Evolutionary conservation across 306 rosid species (phyloP).

Genomic region (Elaeagnus macrophylla): DNA sequence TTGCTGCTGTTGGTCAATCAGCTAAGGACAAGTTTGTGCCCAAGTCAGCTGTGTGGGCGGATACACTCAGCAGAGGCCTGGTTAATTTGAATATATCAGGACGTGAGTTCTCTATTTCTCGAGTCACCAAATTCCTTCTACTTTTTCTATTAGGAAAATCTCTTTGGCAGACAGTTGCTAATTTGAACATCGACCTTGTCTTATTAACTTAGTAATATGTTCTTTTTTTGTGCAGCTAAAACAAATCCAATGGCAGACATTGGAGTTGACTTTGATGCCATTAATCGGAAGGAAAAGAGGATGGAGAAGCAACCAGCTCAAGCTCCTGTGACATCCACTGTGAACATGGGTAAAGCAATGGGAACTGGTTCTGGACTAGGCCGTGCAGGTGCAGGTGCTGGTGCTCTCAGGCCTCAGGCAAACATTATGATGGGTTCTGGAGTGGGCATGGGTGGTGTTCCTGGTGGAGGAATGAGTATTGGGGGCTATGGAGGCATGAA

Average conservation of each 20-base stretch:
- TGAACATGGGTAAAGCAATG: constrained; percentile 97
- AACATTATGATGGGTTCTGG: constrained; percentile 61
- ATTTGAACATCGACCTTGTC: not conserved
- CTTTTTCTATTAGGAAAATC: not conserved
- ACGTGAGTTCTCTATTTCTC: constrained; percentile 41
- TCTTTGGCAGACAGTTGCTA: too few relatives aligned
- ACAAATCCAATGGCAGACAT: constrained; percentile 76
- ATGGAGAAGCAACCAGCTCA: constrained; percentile 71
- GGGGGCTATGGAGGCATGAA: constrained; percentile 29
- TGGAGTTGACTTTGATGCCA: constrained; percentile 88
- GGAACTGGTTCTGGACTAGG: constrained; percentile 97
- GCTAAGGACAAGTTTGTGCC: constrained; percentile 81
- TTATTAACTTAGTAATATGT: not conserved
- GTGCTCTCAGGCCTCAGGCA: constrained; percentile 48
- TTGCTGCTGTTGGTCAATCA: constrained; percentile 44
- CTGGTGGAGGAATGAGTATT: constrained; percentile 33
- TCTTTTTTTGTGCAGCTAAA: constrained; percentile 59
- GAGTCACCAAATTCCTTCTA: not conserved
- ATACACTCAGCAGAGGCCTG: constrained; percentile 88
- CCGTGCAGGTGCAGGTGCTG: constrained; percentile 59
- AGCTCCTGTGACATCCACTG: constrained; percentile 52
- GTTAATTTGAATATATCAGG: constrained; percentile 95
- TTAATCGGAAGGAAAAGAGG: constrained; percentile 91
- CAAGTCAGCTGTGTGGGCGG: constrained; percentile 95
- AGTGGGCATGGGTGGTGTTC: constrained; percentile 37